A percentile compares a stretch with the other conserved stretches of the same genome.
Evolutionary conservation across 2,329 filamentous ascomycete genomes (phyloP).

Genomic region (Penicillium sp.): DNA sequence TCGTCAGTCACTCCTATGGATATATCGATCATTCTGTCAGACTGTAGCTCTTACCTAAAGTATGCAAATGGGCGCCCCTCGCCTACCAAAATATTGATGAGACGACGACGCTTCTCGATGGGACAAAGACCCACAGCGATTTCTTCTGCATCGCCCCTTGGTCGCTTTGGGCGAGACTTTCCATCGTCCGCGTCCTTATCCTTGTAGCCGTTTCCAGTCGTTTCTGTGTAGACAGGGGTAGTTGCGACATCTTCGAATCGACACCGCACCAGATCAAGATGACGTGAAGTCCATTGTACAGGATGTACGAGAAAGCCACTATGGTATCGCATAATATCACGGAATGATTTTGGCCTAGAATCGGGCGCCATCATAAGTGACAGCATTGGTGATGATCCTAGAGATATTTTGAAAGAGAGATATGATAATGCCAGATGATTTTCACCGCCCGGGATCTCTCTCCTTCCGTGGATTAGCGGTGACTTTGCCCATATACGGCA

Average conservation of each 20-base stretch:
- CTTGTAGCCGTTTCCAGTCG: background rate
- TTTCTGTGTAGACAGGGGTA: background rate
- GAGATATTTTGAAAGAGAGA: no score
- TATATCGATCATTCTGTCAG: background rate
- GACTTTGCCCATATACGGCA: no score
- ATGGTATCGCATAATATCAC: conserved; percentile 3
- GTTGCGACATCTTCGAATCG: conserved; percentile 9
- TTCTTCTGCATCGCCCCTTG: background rate
- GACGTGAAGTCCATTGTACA: conserved; percentile 9
- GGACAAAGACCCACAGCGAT: background rate
- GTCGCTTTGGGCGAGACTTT: background rate
- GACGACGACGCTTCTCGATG: background rate
- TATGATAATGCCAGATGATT: no score
- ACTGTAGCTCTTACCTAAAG: conserved; percentile 1
- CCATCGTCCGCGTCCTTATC: background rate
- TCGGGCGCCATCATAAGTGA: conserved; percentile 1
- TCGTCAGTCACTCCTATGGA: conserved; percentile 1
- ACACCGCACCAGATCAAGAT: conserved; percentile 13
- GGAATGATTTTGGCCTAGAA: background rate
- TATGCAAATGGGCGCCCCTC: background rate
- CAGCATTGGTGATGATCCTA: no score
- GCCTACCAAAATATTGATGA: conserved; percentile 4
- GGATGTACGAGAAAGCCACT: conserved; percentile 4
- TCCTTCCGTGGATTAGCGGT: no score
- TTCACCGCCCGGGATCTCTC: no score